These are phyloP conservation scores for Suillus subalutaceus DNA, from an alignment of 768 basidiomycete species.

Conservation along the genomic window DNA sequence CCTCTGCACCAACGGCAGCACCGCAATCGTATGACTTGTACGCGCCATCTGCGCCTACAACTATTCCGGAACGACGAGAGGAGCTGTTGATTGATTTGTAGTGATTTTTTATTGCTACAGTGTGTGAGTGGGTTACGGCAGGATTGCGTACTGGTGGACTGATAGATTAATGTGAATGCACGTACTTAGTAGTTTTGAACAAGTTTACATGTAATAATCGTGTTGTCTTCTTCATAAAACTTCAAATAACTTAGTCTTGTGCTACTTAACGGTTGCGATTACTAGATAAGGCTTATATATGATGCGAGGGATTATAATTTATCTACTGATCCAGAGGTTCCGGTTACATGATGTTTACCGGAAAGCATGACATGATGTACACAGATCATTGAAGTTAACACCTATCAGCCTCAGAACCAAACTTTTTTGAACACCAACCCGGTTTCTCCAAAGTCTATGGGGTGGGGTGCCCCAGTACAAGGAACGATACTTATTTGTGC, in stretches of 20 bases:
- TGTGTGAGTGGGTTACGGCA: background rate
- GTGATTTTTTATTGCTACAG: background rate
- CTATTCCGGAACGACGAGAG: conserved; percentile 66
- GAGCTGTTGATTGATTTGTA: conserved; percentile 50
- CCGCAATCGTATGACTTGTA: conserved; percentile 60
- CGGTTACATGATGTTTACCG: too few species aligned
- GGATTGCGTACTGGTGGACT: too few species aligned
- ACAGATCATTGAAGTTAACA: too few species aligned
- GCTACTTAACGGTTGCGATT: too few species aligned
- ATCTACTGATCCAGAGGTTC: too few species aligned
- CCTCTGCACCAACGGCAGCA: conserved; percentile 59
- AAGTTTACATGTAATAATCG: background rate
- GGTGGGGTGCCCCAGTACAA: background rate
- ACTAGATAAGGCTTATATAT: too few species aligned
- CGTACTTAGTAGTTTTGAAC: background rate
- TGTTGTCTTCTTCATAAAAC: background rate
- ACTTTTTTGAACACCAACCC: background rate
- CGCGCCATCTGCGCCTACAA: conserved; percentile 47
- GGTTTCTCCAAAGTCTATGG: background rate
- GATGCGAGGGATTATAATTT: too few species aligned
- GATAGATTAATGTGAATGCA: conserved; percentile 2
- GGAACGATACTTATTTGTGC: background rate
- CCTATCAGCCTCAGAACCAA: background rate
- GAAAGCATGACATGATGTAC: too few species aligned
- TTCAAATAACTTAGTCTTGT: background rate